Evolutionary conservation across 2,329 filamentous ascomycete species (phyloP), one percentile per base, ranked within the genome.

Genomic region (Penicillium paneum): DNA sequence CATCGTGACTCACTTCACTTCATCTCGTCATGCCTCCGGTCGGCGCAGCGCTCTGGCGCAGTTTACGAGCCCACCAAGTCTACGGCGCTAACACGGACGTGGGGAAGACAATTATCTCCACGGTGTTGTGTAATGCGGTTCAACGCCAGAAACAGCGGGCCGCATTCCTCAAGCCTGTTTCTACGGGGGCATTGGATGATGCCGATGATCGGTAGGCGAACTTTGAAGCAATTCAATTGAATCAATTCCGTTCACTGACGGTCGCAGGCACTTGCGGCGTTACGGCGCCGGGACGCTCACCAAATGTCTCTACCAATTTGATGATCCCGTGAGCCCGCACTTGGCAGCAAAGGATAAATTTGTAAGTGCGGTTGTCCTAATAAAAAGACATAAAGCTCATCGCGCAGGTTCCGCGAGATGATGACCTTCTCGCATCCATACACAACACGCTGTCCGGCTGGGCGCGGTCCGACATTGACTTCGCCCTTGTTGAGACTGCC

Each of bases 81-180:
- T 95, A 89, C 65, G 90, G 90, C 28, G 88, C 90, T 43, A 94
- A 93, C 65, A 94, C 90, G 0, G 84, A 89, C 61, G 89, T 94
- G 26, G 90, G 90, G 60, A 95, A 95, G 77, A 95, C 90, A 0
- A 83, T 95, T 31, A 81, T 91, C 54, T 87, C 88, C 2, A 91
- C 89, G 0, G 73, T 91, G 12, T 77, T 95, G 3, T 88, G 84
- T 69, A 85, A 83, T 58, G 81, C 86, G 8, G 80, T 85, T 4
- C 75, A 74, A 35, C 76, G 74, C 26, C 73, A 74, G 28, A 66
- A 65, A 7, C 54, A 71, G 8, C 79, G 81, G 19, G 80, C 85
- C 1, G 78, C 81, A 11, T 95, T 89, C 69, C 69, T 95, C 51
- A 95, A 95, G 70, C 90, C 90, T 0, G 85, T 95, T 2, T 93